These are phyloP conservation scores for Pycnococcus provasolii DNA, from an alignment of 139 green algal genomes.

Conservation along the genomic window DNA sequence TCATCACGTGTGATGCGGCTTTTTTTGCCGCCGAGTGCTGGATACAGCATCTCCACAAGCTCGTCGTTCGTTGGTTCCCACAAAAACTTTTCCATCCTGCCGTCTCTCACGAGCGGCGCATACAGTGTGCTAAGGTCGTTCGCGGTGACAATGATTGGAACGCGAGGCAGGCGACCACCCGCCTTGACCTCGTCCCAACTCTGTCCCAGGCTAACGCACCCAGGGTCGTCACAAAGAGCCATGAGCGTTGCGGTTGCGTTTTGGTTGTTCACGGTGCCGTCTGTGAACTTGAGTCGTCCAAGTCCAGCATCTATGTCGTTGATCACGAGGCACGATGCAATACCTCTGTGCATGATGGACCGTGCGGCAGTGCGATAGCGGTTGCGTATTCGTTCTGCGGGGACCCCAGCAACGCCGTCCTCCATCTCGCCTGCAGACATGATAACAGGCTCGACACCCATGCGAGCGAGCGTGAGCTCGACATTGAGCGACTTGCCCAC, in stretches of 20 bases:
- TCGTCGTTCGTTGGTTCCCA: constrained; percentile 63
- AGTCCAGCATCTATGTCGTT: constrained; percentile 38
- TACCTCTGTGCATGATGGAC: too few species aligned
- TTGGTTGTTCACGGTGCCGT: constrained; percentile 41
- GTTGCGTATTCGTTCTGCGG: constrained; percentile 33
- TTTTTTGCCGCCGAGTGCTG: constrained; percentile 6
- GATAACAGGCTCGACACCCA: constrained; percentile 38
- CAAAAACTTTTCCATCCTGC: constrained; percentile 51
- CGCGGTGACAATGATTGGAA: constrained; percentile 42
- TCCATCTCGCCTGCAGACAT: constrained; percentile 40
- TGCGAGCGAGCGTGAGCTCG: constrained; percentile 36
- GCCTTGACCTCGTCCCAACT: constrained; percentile 24
- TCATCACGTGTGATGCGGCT: not conserved
- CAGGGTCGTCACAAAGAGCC: constrained; percentile 37
- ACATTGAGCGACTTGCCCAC: constrained; percentile 41
- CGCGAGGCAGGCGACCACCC: not conserved
- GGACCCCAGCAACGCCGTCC: constrained; percentile 35
- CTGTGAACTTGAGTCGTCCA: constrained; percentile 24
- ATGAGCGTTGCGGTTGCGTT: constrained; percentile 41
- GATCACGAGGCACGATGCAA: constrained; percentile 24
- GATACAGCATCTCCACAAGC: constrained; percentile 38
- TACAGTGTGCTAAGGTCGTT: constrained; percentile 66
- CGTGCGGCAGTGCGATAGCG: constrained; percentile 34
- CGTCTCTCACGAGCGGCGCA: constrained; percentile 80
- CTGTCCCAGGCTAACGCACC: constrained; percentile 23